These are phyloP conservation scores for Medicago arabica DNA, from an alignment of 306 rosid species.

Conservation along the genomic window DNA sequence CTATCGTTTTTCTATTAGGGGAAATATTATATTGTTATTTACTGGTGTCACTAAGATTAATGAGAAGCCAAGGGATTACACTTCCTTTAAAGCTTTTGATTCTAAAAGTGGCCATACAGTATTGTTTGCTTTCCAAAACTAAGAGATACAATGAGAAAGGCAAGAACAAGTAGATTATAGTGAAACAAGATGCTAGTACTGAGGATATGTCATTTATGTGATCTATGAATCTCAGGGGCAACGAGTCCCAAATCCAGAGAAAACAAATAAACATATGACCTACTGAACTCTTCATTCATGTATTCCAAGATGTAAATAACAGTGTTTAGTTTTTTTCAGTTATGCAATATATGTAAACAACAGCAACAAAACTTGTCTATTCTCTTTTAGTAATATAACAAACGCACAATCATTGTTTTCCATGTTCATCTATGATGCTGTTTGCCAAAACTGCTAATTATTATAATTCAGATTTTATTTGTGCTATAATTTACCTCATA, in stretches of 20 bases:
- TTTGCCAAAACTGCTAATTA: conserved; percentile 20
- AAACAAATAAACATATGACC: conserved; percentile 14
- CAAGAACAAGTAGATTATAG: conserved; percentile 2
- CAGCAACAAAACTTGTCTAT: background rate
- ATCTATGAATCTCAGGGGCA: conserved; percentile 22
- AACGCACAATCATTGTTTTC: conserved; percentile 13
- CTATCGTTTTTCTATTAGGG: background rate
- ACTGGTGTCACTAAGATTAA: background rate
- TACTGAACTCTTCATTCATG: conserved; percentile 20
- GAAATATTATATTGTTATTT: conserved; percentile 5
- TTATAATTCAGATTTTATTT: conserved; percentile 17
- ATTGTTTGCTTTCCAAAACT: conserved; percentile 8
- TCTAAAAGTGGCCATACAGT: background rate
- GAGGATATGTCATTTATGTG: background rate
- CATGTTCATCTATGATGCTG: conserved; percentile 5
- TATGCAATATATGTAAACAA: conserved; percentile 7
- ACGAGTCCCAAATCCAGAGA: background rate
- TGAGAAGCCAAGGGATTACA: conserved; percentile 20
- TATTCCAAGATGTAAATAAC: background rate
- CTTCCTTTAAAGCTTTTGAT: conserved; percentile 7
- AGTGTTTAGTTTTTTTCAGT: background rate
- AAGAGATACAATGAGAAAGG: conserved; percentile 1
- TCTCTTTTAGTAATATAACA: background rate
- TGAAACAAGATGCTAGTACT: background rate
- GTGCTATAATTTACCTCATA: conserved; percentile 16